Evolutionary conservation across 2,329 filamentous ascomycete species (phyloP).

Genomic region (Fonsecaea monophora): DNA sequence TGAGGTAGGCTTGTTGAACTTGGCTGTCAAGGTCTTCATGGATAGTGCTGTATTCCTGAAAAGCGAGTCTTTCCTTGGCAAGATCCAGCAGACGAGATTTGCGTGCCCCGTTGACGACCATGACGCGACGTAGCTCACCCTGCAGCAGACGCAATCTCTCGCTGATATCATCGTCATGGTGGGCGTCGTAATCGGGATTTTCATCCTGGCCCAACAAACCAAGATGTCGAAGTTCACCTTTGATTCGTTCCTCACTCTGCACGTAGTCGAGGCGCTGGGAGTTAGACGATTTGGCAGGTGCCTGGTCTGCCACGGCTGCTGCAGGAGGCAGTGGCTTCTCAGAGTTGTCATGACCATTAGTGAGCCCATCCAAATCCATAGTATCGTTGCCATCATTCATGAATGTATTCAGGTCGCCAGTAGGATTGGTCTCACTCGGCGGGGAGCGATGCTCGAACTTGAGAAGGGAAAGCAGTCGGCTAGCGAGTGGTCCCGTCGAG

Average conservation of each 20-base stretch:
- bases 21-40: constrained; percentile 95
- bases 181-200: constrained; percentile 80
- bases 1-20: constrained; percentile 92
- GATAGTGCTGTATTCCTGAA: constrained; percentile 96
- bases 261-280: constrained; percentile 81
- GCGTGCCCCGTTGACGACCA: constrained; percentile 85
- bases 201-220: constrained; percentile 78
- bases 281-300: constrained; percentile 72
- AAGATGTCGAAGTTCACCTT: constrained; percentile 88
- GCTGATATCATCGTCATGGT: constrained; percentile 92
- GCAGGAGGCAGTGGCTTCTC: constrained; percentile 69
- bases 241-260: constrained; percentile 86
- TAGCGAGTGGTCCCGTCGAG: constrained; percentile 84
- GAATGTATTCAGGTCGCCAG: constrained; percentile 59
- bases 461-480: constrained; percentile 79
- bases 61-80: constrained; percentile 89
- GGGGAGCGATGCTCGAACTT: constrained; percentile 70
- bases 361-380: constrained; percentile 52
- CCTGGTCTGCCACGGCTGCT: constrained; percentile 75
- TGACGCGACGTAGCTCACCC: constrained; percentile 78
- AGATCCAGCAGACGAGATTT: constrained; percentile 86
- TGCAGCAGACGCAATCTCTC: constrained; percentile 87
- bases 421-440: constrained; percentile 62
- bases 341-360: constrained; percentile 52
- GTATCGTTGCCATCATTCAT: constrained; percentile 49